Base-by-base conservation (phyloP, 352 stramenopile species). In the Pythium sp. region DNA sequence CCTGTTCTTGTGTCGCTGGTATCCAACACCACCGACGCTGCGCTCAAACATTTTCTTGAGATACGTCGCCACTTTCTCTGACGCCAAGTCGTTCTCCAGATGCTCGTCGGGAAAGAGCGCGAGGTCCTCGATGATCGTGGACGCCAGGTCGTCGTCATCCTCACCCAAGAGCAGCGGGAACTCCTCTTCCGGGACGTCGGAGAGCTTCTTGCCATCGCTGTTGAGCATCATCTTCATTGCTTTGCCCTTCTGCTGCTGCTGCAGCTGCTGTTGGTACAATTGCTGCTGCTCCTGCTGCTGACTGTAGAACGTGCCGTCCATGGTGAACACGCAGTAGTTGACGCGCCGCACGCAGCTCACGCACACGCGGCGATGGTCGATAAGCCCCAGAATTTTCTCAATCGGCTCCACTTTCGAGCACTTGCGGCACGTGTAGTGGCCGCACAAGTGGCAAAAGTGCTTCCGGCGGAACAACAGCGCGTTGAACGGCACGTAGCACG, bases 391-490 rank as follows among this genome's bases (percentile, higher is more conserved):
- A 0, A 69, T 68, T 36, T 82, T 82, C 69, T 91, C 82, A 0
- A 89, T 65, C 24, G 77, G 75, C 46, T 81, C 72, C 5, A 82
- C 6, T 11, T 61, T 62, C 12, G 78, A 86, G 71, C 82, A 91
- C 67, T 84, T 87, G 62, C 74, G 63, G 51, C 82, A 91, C 5
- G 74, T 81, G 60, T 84, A 86, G 59, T 83, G 72, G 18, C 73
- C 72, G 66, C 82, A 91, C 11, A 89, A 47, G 30, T 79, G 70
- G 72, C 82, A 91, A 20, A 89, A 86, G 60, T 86, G 65, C 58
- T 73, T 78, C 57, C 75, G 77, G 9, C 81, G 77, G 22, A 88
- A 67, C 60, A 89, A 70, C 59, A 89, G 73, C 28, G 30, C 11
- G 15, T 65, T 75, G 56, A 89, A 89, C 8, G 77, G 71, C 8